Evolutionary conservation across 495 filamentous ascomycete species (phyloP), one percentile per base, ranked within the genome.

Genomic region (Jackrogersella minutella): DNA sequence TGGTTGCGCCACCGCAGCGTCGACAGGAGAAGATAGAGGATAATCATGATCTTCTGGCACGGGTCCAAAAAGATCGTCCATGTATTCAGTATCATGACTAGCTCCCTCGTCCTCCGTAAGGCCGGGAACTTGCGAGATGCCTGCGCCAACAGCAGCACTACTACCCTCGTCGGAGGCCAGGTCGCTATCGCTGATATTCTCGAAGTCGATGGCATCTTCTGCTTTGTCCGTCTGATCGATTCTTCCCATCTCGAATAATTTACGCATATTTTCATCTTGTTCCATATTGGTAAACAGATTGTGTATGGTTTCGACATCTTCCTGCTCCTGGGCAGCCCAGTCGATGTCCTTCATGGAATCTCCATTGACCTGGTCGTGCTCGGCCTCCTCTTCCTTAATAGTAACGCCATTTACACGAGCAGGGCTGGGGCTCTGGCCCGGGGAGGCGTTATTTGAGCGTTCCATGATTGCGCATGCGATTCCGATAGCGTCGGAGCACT

Each of bases 181-280:
- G 36, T 88, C 88, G 58, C 83, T 83, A 56, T 90, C 88, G 49
- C 79, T 81, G 74, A 96, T 88, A 74, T 96, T 92, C 73, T 91
- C 93, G 68, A 87, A 99, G 77, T 99, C 95, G 60, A 77, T 66
- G 46, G 79, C 80, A 69, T 82, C 76, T 31, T 76, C 80, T 49
- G 78, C 79, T 51, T 76, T 57, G 21, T 53, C 10, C 11, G 70
- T 65, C 36, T 59, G 57, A 41, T 72, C 66, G 28, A 66, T 68
- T 9, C n/a, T n/a, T n/a, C n/a, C n/a, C n/a, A n/a, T n/a, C n/a
- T n/a, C n/a, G n/a, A n/a, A n/a, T n/a, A n/a, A n/a, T n/a, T n/a
- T n/a, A n/a, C n/a, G n/a, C n/a, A n/a, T n/a, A n/a, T n/a, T n/a
- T n/a, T n/a, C n/a, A n/a, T n/a, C n/a, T n/a, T n/a, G n/a, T n/a